phyloP scores from a whole-genome alignment of 768 basidiomycete species.

The Baorangia bicolor region DNA sequence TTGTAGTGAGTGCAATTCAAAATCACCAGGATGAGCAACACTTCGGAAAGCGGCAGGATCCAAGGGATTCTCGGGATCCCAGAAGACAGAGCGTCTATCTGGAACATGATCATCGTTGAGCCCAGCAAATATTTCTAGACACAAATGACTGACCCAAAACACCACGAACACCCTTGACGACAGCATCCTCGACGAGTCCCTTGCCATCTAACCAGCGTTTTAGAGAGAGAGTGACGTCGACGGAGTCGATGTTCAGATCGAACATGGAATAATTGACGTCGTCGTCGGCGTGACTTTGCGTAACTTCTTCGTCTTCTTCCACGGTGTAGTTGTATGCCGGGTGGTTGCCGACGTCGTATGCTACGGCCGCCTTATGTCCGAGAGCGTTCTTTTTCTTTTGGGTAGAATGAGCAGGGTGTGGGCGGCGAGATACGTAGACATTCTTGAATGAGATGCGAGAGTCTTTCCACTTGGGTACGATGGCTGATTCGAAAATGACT shows the following conservation, averaged over 20 bases:
- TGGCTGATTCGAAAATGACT: constrained; percentile 95
- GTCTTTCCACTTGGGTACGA: constrained; percentile 97
- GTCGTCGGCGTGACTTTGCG: constrained; percentile 41
- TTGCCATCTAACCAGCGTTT: constrained; percentile 95
- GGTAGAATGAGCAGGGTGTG: constrained; percentile 30
- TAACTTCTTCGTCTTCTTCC: constrained; percentile 56
- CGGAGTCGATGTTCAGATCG: constrained; percentile 89
- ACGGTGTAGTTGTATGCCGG: constrained; percentile 62
- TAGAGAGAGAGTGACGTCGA: constrained; percentile 92
- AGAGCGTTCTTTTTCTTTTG: constrained; percentile 22
- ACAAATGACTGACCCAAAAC: constrained; percentile 64
- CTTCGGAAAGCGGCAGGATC: constrained; percentile 84
- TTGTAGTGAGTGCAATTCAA: constrained; percentile 85
- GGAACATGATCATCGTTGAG: background rate
- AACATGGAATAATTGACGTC: constrained; percentile 85
- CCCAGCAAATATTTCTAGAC: background rate
- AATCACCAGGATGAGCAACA: constrained; percentile 73
- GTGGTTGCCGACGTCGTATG: constrained; percentile 77
- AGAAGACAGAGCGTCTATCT: constrained; percentile 88
- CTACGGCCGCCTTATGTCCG: constrained; percentile 57
- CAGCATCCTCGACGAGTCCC: constrained; percentile 87
- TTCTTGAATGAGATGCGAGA: constrained; percentile 96
- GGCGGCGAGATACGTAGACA: constrained; percentile 88
- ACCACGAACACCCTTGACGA: constrained; percentile 91
- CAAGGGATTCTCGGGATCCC: constrained; percentile 79